Conservation (phyloP, 1,284 basidiomycete species). For the Porogramme epimiltina region DNA sequence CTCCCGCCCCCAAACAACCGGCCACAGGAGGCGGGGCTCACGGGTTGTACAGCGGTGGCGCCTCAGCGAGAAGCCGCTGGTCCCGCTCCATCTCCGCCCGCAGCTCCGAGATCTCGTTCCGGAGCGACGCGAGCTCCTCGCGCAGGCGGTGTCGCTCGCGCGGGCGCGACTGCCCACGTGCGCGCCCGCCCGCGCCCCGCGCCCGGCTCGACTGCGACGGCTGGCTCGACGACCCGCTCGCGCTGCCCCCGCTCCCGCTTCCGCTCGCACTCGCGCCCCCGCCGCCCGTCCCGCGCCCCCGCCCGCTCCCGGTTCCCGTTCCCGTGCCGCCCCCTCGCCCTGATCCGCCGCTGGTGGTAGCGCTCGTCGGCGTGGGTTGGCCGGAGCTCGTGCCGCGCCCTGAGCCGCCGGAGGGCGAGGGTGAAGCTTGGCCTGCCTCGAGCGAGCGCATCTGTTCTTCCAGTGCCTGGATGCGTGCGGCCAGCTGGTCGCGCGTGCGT, state of each 20-base stretch:
- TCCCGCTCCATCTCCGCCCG: slow-evolving; percentile 9
- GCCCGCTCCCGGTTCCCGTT: no score
- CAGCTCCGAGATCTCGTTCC: slow-evolving; percentile 9
- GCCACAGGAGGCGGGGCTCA: not conserved
- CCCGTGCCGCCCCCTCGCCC: not conserved
- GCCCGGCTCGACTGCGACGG: not conserved
- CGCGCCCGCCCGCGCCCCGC: not conserved
- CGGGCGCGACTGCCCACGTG: not conserved
- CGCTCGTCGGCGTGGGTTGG: not conserved
- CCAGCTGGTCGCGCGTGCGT: not conserved
- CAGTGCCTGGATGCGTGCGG: slow-evolving; percentile 1
- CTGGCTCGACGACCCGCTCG: no score
- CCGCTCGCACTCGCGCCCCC: not conserved
- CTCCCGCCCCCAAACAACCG: not conserved
- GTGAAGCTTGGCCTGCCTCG: not conserved
- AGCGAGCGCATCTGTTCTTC: slow-evolving; percentile 3
- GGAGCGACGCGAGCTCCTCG: slow-evolving; percentile 2
- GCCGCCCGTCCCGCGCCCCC: not conserved
- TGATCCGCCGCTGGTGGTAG: not conserved
- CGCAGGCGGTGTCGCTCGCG: not conserved
- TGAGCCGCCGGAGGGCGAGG: not conserved
- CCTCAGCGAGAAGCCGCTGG: slow-evolving; percentile 3
- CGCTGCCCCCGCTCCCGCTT: no score
- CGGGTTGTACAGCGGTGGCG: not conserved
- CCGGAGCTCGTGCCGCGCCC: not conserved